These are phyloP conservation scores for Lyophyllum semitale DNA, from an alignment of 768 basidiomycete genomes.

Conservation along the genomic window DNA sequence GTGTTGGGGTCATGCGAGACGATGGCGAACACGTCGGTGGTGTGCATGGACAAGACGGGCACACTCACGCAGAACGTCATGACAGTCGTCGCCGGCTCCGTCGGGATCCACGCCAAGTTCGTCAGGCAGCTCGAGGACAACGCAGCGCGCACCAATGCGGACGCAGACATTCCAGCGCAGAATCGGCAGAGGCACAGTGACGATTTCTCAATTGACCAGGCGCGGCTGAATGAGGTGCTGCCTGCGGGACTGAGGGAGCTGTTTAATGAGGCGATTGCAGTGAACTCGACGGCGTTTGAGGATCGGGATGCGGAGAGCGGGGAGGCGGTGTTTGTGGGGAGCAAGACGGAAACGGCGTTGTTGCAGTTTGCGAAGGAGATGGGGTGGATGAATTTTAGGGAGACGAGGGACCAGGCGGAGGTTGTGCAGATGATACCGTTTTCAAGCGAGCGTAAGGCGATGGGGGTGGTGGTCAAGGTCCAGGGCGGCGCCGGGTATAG, in stretches of 20 bases:
- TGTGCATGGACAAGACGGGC: slow-evolving; percentile 96
- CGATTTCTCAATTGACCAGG: slow-evolving; percentile 89
- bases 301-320: slow-evolving; percentile 66
- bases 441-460: slow-evolving; percentile 90
- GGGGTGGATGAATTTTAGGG: slow-evolving; percentile 72
- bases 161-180: slow-evolving; percentile 31
- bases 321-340: slow-evolving; percentile 73
- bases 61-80: slow-evolving; percentile 95
- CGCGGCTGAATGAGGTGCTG: slow-evolving; percentile 64
- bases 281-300: slow-evolving; percentile 96
- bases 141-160: slow-evolving; percentile 68
- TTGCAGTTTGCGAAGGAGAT: slow-evolving; percentile 83
- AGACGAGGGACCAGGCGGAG: slow-evolving; percentile 58
- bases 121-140: slow-evolving; percentile 79
- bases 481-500: slow-evolving; percentile 58
- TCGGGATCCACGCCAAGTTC: slow-evolving; percentile 95
- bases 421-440: slow-evolving; percentile 92
- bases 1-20: slow-evolving; percentile 97
- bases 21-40: slow-evolving; percentile 96
- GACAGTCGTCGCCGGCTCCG: slow-evolving; percentile 94
- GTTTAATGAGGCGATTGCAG: slow-evolving; percentile 82
- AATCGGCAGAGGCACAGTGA: slow-evolving; percentile 45
- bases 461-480: slow-evolving; percentile 84
- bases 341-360: slow-evolving; percentile 94
- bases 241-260: slow-evolving; percentile 60